A percentile compares a stretch with the other conserved stretches of the same genome.
These are phyloP conservation scores for Escallonia herrerae DNA, from an alignment of 129 eudicot genomes.

Conservation along the genomic window DNA sequence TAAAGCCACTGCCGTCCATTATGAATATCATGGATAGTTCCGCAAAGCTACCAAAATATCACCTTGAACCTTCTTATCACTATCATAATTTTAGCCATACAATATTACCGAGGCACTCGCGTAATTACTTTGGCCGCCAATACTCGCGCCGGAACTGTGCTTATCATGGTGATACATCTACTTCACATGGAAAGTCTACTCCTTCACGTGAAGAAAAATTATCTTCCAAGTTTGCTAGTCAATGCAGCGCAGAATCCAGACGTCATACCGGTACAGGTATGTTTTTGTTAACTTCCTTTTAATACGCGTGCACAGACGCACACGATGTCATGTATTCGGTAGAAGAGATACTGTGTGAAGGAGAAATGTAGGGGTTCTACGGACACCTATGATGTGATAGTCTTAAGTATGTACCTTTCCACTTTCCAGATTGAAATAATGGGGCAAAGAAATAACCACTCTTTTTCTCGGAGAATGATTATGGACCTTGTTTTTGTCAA, in stretches of 20 bases:
- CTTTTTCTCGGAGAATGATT: no score
- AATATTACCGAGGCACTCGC: constrained; percentile 45
- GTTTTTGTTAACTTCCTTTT: not conserved
- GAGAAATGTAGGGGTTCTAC: no score
- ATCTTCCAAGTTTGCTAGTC: constrained; percentile 45
- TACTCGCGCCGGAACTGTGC: constrained; percentile 43
- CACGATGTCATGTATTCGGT: no score
- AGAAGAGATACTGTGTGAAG: no score
- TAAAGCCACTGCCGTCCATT: constrained; percentile 32
- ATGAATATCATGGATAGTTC: constrained; percentile 46
- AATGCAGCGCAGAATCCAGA: constrained; percentile 29
- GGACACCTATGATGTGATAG: no score
- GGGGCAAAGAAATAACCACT: no score
- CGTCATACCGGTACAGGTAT: constrained; percentile 35
- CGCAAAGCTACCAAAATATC: constrained; percentile 21
- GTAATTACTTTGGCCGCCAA: constrained; percentile 49
- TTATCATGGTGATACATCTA: constrained; percentile 44
- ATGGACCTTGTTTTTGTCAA: no score
- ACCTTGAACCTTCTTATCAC: constrained; percentile 39
- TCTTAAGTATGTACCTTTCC: no score
- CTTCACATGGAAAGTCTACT: constrained; percentile 42
- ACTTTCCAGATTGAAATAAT: no score
- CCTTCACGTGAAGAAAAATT: constrained; percentile 32
- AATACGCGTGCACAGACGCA: no score
- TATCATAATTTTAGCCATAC: constrained; percentile 41